A percentile compares a stretch with the other conserved stretches of the same genome.
Conservation (phyloP, 2,329 filamentous ascomycete species). For the Sporothrix sp. region DNA sequence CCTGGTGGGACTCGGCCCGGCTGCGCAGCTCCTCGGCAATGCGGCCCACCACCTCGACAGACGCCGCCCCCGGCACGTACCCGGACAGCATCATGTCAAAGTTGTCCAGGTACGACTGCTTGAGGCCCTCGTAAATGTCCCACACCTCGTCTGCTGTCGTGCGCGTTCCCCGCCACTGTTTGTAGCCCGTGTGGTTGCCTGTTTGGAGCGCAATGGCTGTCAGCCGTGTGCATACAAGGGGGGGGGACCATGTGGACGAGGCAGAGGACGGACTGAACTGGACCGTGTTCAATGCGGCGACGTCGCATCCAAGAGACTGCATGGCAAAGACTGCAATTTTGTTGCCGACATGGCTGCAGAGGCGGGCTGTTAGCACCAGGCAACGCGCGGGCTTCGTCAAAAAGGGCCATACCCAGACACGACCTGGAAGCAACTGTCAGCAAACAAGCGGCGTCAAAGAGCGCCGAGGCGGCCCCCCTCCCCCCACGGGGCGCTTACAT, state of each 20-base stretch:
- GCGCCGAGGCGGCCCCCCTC: too few species aligned
- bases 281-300: constrained; percentile 89
- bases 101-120: constrained; percentile 72
- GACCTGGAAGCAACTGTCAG: constrained; percentile 40
- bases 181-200: constrained; percentile 95
- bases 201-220: constrained; percentile 7
- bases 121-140: constrained; percentile 75
- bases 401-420: constrained; percentile 55
- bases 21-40: constrained; percentile 74
- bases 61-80: constrained; percentile 81
- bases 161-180: constrained; percentile 75
- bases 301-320: constrained; percentile 88
- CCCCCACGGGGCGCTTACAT: too few species aligned
- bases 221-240: neutral
- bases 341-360: constrained; percentile 85
- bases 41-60: constrained; percentile 71
- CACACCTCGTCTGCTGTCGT: constrained; percentile 73
- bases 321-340: constrained; percentile 94
- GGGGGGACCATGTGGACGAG: neutral
- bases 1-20: constrained; percentile 53
- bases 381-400: neutral
- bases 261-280: constrained; percentile 68
- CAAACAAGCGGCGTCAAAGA: constrained; percentile 3
- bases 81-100: constrained; percentile 94
- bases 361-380: neutral